A percentile compares a stretch with the other conserved stretches of the same genome.
Evolutionary conservation across 2,329 filamentous ascomycete species (phyloP).

Genomic region (Sclerotinia borealis): DNA sequence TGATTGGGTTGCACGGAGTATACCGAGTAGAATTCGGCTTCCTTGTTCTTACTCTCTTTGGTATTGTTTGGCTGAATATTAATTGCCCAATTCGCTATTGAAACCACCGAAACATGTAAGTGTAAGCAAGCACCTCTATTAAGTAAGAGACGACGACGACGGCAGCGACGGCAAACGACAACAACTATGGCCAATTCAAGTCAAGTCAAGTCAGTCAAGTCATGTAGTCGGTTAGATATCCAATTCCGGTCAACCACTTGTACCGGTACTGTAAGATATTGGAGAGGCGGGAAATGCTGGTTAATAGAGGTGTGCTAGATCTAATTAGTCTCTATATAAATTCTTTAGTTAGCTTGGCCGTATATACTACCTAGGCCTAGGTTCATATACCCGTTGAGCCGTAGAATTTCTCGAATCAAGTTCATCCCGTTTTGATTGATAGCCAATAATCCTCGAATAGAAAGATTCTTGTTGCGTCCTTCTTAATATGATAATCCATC

Average conservation of each 20-base stretch:
- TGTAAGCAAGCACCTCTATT: no score
- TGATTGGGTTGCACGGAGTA: not conserved
- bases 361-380: not conserved
- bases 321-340: not conserved
- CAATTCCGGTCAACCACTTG: no score
- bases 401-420: not conserved
- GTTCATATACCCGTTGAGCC: not conserved
- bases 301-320: no score
- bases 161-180: no score
- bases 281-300: no score
- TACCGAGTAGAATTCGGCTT: slow-evolving; percentile 3
- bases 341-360: not conserved
- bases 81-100: slow-evolving; percentile 3
- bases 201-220: no score
- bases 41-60: not conserved
- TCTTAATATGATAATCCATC: no score
- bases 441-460: not conserved
- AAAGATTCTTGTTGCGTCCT: not conserved
- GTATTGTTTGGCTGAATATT: not conserved
- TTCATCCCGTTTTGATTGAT: not conserved
- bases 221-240: no score
- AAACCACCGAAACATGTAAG: not conserved
- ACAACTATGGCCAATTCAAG: no score
- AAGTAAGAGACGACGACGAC: no score
- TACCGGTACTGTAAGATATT: no score